These are phyloP conservation scores for Colletotrichum shisoi DNA, from an alignment of 2,329 filamentous ascomycete species.

Conservation along the genomic window DNA sequence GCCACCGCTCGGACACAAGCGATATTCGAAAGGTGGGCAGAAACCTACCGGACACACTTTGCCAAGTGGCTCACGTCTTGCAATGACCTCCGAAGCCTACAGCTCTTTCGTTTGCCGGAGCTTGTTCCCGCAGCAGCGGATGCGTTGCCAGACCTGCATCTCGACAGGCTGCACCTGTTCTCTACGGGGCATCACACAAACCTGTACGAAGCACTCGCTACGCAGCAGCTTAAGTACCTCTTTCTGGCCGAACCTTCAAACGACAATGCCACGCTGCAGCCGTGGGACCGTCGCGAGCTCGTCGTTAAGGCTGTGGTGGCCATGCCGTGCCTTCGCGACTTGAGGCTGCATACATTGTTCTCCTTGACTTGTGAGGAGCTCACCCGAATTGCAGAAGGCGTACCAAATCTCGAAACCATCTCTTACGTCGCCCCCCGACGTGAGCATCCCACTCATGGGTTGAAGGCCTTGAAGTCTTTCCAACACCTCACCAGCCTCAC, in stretches of 20 bases:
- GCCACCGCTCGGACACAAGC: accelerated
- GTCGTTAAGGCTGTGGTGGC: constrained; percentile 21
- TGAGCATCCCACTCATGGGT: background rate
- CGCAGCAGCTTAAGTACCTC: constrained; percentile 1
- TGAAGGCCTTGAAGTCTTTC: constrained; percentile 10
- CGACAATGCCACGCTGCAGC: background rate
- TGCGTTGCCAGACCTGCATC: constrained; percentile 12
- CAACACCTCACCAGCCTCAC: constrained; percentile 20
- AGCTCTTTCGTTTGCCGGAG: constrained; percentile 19
- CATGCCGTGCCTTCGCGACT: constrained; percentile 25
- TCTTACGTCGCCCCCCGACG: background rate
- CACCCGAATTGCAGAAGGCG: background rate
- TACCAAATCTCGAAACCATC: constrained; percentile 5
- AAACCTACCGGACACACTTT: background rate
- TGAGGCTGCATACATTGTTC: constrained; percentile 22
- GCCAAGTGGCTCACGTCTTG: constrained; percentile 6
- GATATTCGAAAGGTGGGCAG: constrained; percentile 5
- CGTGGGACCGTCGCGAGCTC: background rate
- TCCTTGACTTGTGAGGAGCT: background rate
- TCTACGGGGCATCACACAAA: background rate
- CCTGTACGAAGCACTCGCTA: background rate
- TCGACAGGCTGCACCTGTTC: constrained; percentile 13
- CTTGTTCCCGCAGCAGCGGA: constrained; percentile 20
- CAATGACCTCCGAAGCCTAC: constrained; percentile 4
- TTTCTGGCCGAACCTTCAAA: constrained; percentile 16